These are phyloP conservation scores for Aspergillus pseudoglaucus DNA, from an alignment of 2,329 filamentous ascomycete species.

Conservation along the genomic window DNA sequence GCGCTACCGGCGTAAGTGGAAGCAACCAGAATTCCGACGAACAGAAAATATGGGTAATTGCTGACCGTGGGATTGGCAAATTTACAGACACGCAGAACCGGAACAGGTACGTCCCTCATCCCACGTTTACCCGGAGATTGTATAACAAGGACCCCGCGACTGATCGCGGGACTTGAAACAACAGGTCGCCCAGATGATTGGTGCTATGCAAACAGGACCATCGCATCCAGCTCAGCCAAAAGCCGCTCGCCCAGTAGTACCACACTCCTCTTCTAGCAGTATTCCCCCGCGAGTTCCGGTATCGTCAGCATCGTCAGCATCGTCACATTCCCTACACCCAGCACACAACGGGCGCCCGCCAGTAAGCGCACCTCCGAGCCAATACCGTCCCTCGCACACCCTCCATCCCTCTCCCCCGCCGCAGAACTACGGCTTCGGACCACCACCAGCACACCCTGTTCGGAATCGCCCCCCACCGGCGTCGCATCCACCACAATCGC, in stretches of 20 bases:
- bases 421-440: constrained; percentile 45
- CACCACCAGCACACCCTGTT: constrained; percentile 46
- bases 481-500: constrained; percentile 60
- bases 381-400: constrained; percentile 28
- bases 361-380: constrained; percentile 11
- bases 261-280: constrained; percentile 13
- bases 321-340: constrained; percentile 8
- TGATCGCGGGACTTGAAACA: neutral
- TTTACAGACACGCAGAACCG: constrained; percentile 63
- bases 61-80: constrained; percentile 5
- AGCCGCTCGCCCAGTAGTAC: constrained; percentile 19
- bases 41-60: constrained; percentile 6
- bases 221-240: constrained; percentile 22
- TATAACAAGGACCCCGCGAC: neutral
- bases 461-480: constrained; percentile 50
- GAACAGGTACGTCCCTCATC: constrained; percentile 50
- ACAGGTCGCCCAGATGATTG: constrained; percentile 43
- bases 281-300: constrained; percentile 22
- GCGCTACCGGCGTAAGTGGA: constrained; percentile 75
- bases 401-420: constrained; percentile 38
- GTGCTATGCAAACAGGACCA: constrained; percentile 26
- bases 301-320: constrained; percentile 20
- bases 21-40: no score
- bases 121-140: neutral
- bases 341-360: constrained; percentile 14